These are phyloP conservation scores for Akanthomyces muscarius DNA, from an alignment of 2,329 filamentous ascomycete species.

Conservation along the genomic window DNA sequence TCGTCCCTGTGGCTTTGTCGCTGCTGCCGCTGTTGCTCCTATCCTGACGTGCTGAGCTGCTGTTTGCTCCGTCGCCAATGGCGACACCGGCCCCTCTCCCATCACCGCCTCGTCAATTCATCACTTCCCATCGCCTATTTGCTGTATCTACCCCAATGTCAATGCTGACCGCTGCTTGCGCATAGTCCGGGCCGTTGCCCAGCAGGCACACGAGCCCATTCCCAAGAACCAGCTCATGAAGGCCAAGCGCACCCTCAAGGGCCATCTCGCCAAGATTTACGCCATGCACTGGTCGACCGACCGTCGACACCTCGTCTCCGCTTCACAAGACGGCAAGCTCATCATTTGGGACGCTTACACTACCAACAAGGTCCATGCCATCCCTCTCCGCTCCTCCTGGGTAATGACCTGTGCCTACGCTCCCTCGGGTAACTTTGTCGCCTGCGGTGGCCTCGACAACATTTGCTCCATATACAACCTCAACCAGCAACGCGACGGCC, in stretches of 20 bases:
- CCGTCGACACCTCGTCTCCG: conserved; percentile 91
- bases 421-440: conserved; percentile 96
- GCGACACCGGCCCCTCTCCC: neutral
- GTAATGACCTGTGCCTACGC: conserved; percentile 99
- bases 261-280: conserved; percentile 98
- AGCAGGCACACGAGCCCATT: conserved; percentile 86
- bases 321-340: conserved; percentile 97
- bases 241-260: conserved; percentile 93
- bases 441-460: conserved; percentile 97
- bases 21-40: conserved; percentile 18
- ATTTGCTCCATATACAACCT: conserved; percentile 99
- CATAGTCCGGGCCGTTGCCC: conserved; percentile 83
- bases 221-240: conserved; percentile 93
- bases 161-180: neutral
- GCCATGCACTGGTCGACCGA: conserved; percentile 99
- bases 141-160: conserved; percentile 17
- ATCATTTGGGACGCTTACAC: conserved; percentile 99
- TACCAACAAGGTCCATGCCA: conserved; percentile 98
- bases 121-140: neutral
- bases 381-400: conserved; percentile 95
- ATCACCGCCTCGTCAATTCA: neutral
- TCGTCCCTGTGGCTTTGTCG: conserved; percentile 15
- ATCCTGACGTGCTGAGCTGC: neutral
- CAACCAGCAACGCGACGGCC: conserved; percentile 89
- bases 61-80: neutral